A percentile compares a stretch with the other conserved stretches of the same genome.
phyloP scores from a whole-genome alignment of 768 basidiomycete genomes.

The Asterophora lycoperdoides region DNA sequence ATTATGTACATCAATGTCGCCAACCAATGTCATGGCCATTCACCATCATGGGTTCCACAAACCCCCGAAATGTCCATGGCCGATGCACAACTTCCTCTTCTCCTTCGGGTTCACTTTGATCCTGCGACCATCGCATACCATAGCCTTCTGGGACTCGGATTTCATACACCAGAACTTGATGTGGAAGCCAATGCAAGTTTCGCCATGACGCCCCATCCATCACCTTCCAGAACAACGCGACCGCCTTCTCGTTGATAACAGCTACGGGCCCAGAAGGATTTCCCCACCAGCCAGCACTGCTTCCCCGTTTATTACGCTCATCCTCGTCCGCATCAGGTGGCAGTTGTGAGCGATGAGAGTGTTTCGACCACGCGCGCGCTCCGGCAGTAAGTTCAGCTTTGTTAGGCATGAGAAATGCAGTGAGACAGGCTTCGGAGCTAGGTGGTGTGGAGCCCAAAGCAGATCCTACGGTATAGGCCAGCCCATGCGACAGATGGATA shows the following conservation, averaged over 20 bases:
- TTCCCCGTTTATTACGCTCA: conserved; percentile 15
- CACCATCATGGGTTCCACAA: conserved; percentile 66
- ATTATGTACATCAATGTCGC: conserved; percentile 36
- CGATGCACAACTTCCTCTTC: conserved; percentile 5
- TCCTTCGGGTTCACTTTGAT: conserved; percentile 24
- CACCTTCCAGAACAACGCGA: conserved; percentile 50
- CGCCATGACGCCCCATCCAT: conserved; percentile 52
- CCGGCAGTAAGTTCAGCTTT: conserved; percentile 50
- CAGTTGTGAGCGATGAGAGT: conserved; percentile 48
- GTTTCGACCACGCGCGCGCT: conserved; percentile 65
- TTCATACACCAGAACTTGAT: conserved; percentile 59
- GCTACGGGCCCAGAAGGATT: conserved; percentile 48
- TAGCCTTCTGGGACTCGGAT: conserved; percentile 55
- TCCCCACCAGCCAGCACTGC: conserved; percentile 56
- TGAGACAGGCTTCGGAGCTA: conserved; percentile 42
- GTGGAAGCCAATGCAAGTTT: conserved; percentile 65
- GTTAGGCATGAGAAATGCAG: conserved; percentile 48
- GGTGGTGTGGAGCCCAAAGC: conserved; percentile 51
- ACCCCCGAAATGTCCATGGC: conserved; percentile 58
- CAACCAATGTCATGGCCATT: conserved; percentile 62
- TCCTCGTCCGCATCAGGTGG: conserved; percentile 12
- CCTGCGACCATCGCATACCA: conserved; percentile 65
- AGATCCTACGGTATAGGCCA: conserved; percentile 59
- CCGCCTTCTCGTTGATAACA: conserved; percentile 48
- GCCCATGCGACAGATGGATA: conserved; percentile 43